Percentiles rank a stretch among this genome's conserved stretches.
phyloP scores from a whole-genome alignment of 2,329 filamentous ascomycete genomes.

The Botrytis byssoidea region DNA sequence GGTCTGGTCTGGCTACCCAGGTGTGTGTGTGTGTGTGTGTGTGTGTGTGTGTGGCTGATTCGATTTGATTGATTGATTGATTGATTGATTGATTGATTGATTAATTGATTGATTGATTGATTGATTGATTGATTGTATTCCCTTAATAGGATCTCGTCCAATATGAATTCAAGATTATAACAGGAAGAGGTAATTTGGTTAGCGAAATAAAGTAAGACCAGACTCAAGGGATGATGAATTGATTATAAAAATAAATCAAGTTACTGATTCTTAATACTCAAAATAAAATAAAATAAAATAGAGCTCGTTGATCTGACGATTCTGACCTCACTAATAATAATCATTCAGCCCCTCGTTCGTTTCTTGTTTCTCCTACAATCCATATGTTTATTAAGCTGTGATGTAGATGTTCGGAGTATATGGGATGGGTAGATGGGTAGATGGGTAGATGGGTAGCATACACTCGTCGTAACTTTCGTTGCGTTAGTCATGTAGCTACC shows the following conservation, averaged over 20 bases:
- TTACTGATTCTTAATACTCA: not conserved
- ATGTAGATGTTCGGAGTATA: not conserved
- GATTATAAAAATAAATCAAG: not conserved
- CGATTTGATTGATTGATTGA: slow-evolving; percentile 1
- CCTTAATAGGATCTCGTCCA: not conserved
- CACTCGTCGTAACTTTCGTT: not conserved
- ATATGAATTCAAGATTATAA: not conserved
- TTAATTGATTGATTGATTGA: not conserved
- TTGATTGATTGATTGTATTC: not conserved
- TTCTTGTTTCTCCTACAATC: not conserved
- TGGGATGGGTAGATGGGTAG: too few species aligned
- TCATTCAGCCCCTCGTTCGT: not conserved
- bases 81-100: not conserved
- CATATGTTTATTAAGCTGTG: not conserved
- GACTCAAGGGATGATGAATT: not conserved
- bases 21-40: not conserved
- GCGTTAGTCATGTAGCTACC: not conserved
- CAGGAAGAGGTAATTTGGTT: not conserved
- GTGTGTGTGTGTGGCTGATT: not conserved
- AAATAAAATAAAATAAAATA: not conserved
- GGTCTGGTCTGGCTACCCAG: not conserved
- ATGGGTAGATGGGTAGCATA: not conserved
- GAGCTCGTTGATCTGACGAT: slow-evolving; percentile 1
- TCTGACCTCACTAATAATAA: not conserved
- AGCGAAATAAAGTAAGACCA: not conserved